A percentile compares a stretch with the other conserved stretches of the same genome.
phyloP scores from a whole-genome alignment of 768 basidiomycete species.

The Lactarius hatsudake region DNA sequence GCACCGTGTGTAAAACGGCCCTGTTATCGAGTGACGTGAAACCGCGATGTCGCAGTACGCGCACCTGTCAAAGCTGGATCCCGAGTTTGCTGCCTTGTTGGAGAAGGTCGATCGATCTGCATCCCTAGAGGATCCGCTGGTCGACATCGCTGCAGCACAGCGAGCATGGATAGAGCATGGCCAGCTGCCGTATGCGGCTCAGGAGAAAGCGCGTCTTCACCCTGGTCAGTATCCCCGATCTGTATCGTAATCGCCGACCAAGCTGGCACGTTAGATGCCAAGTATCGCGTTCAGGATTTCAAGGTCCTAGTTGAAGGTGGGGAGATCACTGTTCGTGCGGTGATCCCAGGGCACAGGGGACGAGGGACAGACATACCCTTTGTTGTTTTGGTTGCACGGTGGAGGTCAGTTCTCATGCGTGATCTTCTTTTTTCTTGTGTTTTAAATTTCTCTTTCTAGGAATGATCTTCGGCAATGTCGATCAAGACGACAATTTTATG shows the following conservation, averaged over 20 bases:
- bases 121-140: neutral
- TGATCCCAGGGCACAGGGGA: neutral
- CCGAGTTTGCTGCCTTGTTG: constrained; percentile 2
- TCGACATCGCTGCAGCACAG: neutral
- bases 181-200: neutral
- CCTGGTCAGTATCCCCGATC: neutral
- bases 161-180: neutral
- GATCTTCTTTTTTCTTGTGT: neutral
- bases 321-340: constrained; percentile 3
- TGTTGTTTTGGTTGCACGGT: constrained; percentile 4
- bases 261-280: neutral
- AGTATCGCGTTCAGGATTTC: constrained; percentile 10
- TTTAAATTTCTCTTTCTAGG: neutral
- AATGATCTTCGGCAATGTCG: constrained; percentile 22
- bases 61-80: constrained; percentile 8
- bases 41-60: constrained; percentile 1
- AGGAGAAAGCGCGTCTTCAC: neutral
- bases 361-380: neutral
- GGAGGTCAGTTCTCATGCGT: constrained; percentile 7
- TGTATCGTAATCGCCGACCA: neutral
- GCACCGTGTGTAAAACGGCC: too few species aligned
- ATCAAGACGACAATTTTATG: constrained; percentile 25
- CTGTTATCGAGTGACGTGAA: neutral
- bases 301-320: constrained; percentile 15
- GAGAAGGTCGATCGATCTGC: neutral